These are phyloP conservation scores for Malus asiatica DNA, from an alignment of 306 rosid species.

Conservation along the genomic window DNA sequence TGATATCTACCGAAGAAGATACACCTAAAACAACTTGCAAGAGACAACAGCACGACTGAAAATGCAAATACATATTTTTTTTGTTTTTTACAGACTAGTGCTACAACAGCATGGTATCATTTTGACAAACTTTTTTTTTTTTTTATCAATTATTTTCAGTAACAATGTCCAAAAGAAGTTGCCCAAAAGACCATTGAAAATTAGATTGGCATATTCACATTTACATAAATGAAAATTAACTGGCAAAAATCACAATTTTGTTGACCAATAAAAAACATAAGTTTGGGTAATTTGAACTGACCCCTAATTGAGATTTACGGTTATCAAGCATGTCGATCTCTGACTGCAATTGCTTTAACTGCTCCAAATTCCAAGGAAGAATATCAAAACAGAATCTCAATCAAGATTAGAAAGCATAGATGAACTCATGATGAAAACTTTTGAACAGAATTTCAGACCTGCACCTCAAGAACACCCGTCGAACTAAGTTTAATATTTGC, in stretches of 20 bases:
- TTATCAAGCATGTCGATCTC: slow-evolving; percentile 48
- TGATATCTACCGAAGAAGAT: neutral
- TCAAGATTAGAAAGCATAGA: neutral
- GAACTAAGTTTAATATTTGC: slow-evolving; percentile 42
- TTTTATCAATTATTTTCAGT: neutral
- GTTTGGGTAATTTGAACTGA: slow-evolving; percentile 37
- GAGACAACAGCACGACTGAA: neutral
- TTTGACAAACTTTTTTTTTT: neutral
- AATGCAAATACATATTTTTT: neutral
- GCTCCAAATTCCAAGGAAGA: slow-evolving; percentile 33
- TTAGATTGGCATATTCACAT: neutral
- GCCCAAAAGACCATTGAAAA: neutral
- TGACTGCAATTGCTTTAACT: slow-evolving; percentile 60
- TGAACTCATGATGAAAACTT: neutral
- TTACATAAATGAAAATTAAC: neutral
- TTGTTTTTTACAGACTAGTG: neutral
- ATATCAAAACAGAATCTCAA: slow-evolving; percentile 1
- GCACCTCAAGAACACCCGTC: slow-evolving; percentile 50
- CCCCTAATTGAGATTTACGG: slow-evolving; percentile 57
- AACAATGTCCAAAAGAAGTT: neutral
- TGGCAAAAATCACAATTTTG: neutral
- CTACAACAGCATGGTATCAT: neutral
- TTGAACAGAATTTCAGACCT: slow-evolving; percentile 39
- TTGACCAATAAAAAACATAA: slow-evolving; percentile 7
- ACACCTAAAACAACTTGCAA: neutral